Conservation (phyloP, 495 filamentous ascomycete genomes). For the Annulohypoxylon bovei region DNA sequence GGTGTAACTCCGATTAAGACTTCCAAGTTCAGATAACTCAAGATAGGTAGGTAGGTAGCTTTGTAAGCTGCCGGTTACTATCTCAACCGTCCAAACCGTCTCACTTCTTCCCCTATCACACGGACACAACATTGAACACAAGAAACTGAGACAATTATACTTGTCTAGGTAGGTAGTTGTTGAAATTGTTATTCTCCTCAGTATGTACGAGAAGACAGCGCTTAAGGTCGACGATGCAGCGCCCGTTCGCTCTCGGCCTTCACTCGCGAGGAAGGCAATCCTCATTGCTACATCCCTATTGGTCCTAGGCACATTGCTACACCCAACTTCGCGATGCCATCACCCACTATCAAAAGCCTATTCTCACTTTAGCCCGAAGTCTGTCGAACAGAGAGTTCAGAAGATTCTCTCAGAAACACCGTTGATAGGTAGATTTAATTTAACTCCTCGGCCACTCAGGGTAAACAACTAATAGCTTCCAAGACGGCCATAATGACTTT, state of each 20-base stretch:
- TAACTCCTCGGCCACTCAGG: background rate
- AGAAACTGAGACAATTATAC: background rate
- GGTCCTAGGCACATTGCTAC: conserved; percentile 34
- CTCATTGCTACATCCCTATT: conserved; percentile 23
- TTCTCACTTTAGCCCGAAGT: conserved; percentile 43
- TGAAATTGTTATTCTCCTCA: background rate
- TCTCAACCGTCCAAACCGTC: background rate
- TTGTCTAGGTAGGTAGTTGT: background rate
- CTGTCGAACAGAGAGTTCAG: conserved; percentile 72
- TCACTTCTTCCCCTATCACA: conserved; percentile 7
- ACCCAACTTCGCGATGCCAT: conserved; percentile 35
- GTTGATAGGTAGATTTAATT: conserved; percentile 72
- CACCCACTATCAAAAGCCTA: conserved; percentile 31
- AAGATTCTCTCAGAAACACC: conserved; percentile 77
- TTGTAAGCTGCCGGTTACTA: conserved; percentile 25
- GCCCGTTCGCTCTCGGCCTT: conserved; percentile 21
- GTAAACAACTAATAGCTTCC: conserved; percentile 20
- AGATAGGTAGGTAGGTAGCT: conserved; percentile 16
- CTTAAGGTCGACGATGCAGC: background rate
- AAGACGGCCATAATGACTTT: conserved; percentile 94
- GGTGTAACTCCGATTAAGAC: background rate
- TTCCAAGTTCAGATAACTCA: background rate
- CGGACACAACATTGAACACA: background rate
- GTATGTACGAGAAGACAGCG: conserved; percentile 28
- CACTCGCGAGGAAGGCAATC: conserved; percentile 26